A percentile compares a stretch with the other conserved stretches of the same genome.
These are phyloP conservation scores for Capillidium heterosporum DNA, from an alignment of 371 early-diverging fungal genomes.

Conservation along the genomic window DNA sequence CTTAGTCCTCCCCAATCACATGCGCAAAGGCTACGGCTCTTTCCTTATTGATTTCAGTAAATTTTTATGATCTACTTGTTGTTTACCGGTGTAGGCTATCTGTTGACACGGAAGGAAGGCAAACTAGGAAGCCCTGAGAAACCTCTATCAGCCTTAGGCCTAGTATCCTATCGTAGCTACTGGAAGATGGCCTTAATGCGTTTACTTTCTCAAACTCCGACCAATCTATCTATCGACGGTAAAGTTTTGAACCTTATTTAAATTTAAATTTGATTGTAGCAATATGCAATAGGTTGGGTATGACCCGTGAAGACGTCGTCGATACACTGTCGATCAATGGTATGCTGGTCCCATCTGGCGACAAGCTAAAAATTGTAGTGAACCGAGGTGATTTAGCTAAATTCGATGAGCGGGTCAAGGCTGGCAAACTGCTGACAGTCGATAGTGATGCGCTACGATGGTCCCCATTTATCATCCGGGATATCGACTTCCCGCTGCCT, in stretches of 20 bases:
- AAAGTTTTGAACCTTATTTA: not conserved
- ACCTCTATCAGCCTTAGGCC: conserved; percentile 96
- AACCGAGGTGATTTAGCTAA: not conserved
- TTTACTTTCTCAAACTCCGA: no score
- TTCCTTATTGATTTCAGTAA: conserved; percentile 86
- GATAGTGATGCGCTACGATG: not conserved
- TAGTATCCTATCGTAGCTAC: conserved; percentile 76
- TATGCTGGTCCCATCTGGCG: not conserved
- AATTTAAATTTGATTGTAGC: not conserved
- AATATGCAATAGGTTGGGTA: not conserved
- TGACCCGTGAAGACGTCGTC: not conserved
- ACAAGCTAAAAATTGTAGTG: not conserved
- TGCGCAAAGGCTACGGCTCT: conserved; percentile 96
- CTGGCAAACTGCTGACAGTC: not conserved
- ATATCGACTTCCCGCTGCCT: not conserved
- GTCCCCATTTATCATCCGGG: not conserved
- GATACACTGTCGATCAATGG: not conserved
- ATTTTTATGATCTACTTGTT: conserved; percentile 13
- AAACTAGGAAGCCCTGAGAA: conserved; percentile 92
- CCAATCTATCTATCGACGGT: no score
- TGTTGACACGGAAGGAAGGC: conserved; percentile 73
- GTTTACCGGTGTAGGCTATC: conserved; percentile 26
- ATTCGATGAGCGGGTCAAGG: not conserved
- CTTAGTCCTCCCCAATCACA: conserved; percentile 85
- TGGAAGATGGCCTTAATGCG: conserved; percentile 29